Percentiles rank a stretch among this genome's conserved stretches.
These are phyloP conservation scores for Multifurca ochricompacta DNA, from an alignment of 768 basidiomycete species.

Conservation along the genomic window DNA sequence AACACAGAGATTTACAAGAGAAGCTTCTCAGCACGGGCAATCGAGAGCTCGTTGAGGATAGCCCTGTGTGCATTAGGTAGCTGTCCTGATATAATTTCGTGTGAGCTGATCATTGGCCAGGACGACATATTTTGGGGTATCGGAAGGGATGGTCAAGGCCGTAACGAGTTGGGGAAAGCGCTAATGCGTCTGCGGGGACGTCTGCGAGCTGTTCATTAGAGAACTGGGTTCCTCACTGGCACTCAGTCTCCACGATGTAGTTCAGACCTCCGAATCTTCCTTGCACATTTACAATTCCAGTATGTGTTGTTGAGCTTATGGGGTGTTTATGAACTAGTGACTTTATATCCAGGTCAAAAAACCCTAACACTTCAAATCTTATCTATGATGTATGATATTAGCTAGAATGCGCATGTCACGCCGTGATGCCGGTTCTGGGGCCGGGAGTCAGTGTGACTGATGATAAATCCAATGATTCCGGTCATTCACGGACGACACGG, in stretches of 20 bases:
- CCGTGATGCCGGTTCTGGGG: too few relatives aligned
- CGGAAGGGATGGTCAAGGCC: conserved; percentile 32
- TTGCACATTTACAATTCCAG: background rate
- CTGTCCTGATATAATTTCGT: conserved; percentile 22
- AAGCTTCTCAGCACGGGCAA: conserved; percentile 32
- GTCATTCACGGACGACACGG: background rate
- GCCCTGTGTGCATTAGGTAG: conserved; percentile 20
- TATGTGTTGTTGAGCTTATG: background rate
- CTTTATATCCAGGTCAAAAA: too few relatives aligned
- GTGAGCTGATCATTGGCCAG: conserved; percentile 19
- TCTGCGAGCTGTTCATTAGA: conserved; percentile 11
- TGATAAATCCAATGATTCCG: too few relatives aligned
- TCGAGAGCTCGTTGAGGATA: conserved; percentile 34
- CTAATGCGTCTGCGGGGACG: conserved; percentile 32
- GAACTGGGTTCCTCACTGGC: background rate
- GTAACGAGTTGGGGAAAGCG: conserved; percentile 36
- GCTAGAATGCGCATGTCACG: too few relatives aligned
- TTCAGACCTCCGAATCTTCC: background rate
- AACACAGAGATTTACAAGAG: conserved; percentile 31
- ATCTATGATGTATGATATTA: too few relatives aligned
- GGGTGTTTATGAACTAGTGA: background rate
- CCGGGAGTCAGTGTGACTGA: too few relatives aligned
- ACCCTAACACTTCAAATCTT: too few relatives aligned
- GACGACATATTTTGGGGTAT: conserved; percentile 38
- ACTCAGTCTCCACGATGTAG: background rate